Evolutionary conservation across 805 yeast genomes (phyloP), one percentile per base, ranked within the genome.

Genomic region (Wickerhamiella spandovensis): DNA sequence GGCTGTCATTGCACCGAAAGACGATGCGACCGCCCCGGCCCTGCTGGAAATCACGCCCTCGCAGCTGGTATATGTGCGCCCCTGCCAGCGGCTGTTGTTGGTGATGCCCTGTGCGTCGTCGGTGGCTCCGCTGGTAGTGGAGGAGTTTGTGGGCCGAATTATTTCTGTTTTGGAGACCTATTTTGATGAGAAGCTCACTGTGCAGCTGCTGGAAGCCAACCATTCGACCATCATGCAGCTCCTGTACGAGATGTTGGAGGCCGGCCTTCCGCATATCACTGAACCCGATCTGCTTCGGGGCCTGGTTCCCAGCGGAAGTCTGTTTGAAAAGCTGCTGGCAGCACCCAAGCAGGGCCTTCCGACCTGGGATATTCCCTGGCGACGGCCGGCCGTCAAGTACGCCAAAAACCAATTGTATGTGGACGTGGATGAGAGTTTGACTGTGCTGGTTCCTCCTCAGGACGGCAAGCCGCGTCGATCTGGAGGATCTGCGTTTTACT

Each of bases 401-500:
- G 74, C 85, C 2, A 80, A 80, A 56, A 87, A 90, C 64, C 97
- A 90, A 65, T 72, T 90, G 65, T 87, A 81, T 62, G 82, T 90
- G 8, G 97, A 92, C 65, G 63, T 92, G 5, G 71, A 73, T 2
- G 98, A 90, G 63, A 68, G 73, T 0, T 64, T 84, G 21, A 74
- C 74, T 54, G 74, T 82, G 37, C 72, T 82, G 0, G 64, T 80
- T 21, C 69, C 72, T 22, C 66, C 76, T 8, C 32, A 46, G 18
- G 22, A 44, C 13, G 39, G 47, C 22, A 41, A 46, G 15, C 51
- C 38, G 5, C 28, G 49, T 17, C 28, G 18, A 6, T 24, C 41
- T 9, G 28, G 35, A 17, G 47, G 47, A 10, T 37, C 43, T 2
- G 70, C 64, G 43, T 65, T 56, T 56, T 58, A 57, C 46, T 51